phyloP scores from a whole-genome alignment of 169 alveolate genomes.

The Amoebophrya sp. region DNA sequence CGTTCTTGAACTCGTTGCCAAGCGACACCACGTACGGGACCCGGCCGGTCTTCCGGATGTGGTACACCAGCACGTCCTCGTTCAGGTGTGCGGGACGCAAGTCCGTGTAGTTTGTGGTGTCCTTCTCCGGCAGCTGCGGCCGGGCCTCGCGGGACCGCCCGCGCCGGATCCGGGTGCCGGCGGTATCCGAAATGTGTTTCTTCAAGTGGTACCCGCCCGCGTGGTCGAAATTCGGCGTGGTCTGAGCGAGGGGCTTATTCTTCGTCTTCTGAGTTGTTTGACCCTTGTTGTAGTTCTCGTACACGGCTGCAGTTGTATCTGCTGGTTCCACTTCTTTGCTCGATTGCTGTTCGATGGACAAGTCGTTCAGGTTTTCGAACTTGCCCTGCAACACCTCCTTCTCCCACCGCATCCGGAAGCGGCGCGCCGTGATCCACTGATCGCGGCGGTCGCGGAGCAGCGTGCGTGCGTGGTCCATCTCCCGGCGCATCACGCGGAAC shows the following conservation, averaged over 20 bases:
- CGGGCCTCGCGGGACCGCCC: not conserved
- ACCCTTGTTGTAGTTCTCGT: no score
- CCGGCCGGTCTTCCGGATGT: not conserved
- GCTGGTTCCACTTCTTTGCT: no score
- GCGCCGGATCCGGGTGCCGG: not conserved
- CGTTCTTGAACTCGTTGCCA: not conserved
- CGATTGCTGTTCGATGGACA: no score
- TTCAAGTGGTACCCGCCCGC: not conserved
- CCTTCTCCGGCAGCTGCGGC: no score
- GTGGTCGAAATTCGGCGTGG: not conserved
- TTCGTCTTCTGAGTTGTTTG: not conserved
- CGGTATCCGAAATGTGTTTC: not conserved
- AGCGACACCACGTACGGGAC: not conserved
- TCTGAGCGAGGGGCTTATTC: not conserved
- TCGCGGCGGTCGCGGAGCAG: not conserved
- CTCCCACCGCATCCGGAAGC: not conserved
- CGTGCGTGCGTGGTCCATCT: not conserved
- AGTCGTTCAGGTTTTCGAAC: no score
- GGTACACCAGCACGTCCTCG: not conserved
- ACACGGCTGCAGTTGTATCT: no score
- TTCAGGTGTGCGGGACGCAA: no score
- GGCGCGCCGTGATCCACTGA: not conserved
- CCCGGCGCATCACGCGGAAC: slow-evolving; percentile 12
- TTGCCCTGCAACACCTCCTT: not conserved
- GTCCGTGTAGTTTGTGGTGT: no score